Evolutionary conservation across 192 early-diverging fungal genomes (phyloP), one percentile per base, ranked within the genome.

Genomic region (Backusella mclennaniae): DNA sequence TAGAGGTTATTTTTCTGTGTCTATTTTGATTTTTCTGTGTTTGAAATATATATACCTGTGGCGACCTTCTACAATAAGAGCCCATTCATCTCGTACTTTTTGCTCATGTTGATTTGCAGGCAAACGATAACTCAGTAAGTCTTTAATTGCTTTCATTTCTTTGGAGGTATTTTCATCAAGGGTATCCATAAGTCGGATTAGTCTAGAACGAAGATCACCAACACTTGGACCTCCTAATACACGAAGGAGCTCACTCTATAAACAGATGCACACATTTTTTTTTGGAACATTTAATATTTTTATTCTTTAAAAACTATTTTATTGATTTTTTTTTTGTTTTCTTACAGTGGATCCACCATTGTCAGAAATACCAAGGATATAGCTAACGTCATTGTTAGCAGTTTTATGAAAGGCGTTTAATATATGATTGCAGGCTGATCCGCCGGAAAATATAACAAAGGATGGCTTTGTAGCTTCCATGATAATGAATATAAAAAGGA

Each of bases 181-280:
- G 19, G 86, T 89, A 66, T 92, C 90, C 21, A 92, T 91, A 11
- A 94, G 78, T 9, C 92, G 85, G 56, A 91, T 88, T 8, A 93
- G 49, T 53, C 93, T 59, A 17, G 89, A 91, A 8, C 93, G 85
- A 67, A 93, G 86, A 78, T 93, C 93, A 59, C 93, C 93, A 76
- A 94, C 92, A 42, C 87, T 89, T 7, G 93, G 93, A 1, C 93
- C 93, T 66, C 92, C 93, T 38, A 94, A 79, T 11, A 92, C 89
- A 68, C 90, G 85, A 29, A 93, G 81, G 49, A 94, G 88, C 79
- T 93, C 92, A 69, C 86, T 87, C 82, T 84, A 75, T 21, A 59
- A 29, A 63, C 21, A 29, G 35, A 73, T 63, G 19, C 5, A 73
- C 33, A 33, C 3, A 38, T 33, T 38, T 53, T 63, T 59, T 63